Percentiles rank a stretch among this genome's conserved stretches.
phyloP scores from a whole-genome alignment of 148 eudicot genomes.

The Talinum fruticosum region DNA sequence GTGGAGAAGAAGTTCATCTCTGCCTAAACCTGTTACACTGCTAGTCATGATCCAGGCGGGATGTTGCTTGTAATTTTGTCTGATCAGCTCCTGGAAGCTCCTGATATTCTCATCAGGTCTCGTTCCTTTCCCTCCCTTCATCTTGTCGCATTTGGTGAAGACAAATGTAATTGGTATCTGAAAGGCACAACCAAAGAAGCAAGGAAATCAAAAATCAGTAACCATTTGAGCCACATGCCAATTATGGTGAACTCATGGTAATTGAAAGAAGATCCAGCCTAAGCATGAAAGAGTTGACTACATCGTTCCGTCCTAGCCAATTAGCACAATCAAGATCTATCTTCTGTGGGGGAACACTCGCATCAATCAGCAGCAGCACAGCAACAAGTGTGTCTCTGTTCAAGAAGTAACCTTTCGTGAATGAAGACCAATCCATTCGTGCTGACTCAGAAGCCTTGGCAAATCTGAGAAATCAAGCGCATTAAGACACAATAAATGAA shows the following conservation, averaged over 20 bases:
- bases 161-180: conserved; percentile 90
- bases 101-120: conserved; percentile 79
- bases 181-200: conserved; percentile 3
- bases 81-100: conserved; percentile 62
- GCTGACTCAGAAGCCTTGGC: conserved; percentile 94
- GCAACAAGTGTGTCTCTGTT: conserved; percentile 75
- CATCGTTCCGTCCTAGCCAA: conserved; percentile 95
- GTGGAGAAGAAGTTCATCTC: conserved; percentile 87
- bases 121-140: conserved; percentile 65
- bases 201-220: neutral
- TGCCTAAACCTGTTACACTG: conserved; percentile 80
- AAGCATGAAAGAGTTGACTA: conserved; percentile 25
- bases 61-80: conserved; percentile 46
- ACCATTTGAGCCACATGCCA: neutral
- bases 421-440: conserved; percentile 93
- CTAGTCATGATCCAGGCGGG: conserved; percentile 99
- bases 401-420: conserved; percentile 94
- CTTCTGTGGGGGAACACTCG: conserved; percentile 97
- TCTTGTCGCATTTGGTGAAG: conserved; percentile 88
- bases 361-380: conserved; percentile 83
- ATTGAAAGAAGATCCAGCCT: neutral
- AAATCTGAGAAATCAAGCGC: conserved; percentile 43
- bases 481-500: neutral
- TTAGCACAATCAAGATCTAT: conserved; percentile 97
- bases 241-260: neutral